Evolutionary conservation across 306 rosid genomes (phyloP).

Genomic region (Lupinus albus): DNA sequence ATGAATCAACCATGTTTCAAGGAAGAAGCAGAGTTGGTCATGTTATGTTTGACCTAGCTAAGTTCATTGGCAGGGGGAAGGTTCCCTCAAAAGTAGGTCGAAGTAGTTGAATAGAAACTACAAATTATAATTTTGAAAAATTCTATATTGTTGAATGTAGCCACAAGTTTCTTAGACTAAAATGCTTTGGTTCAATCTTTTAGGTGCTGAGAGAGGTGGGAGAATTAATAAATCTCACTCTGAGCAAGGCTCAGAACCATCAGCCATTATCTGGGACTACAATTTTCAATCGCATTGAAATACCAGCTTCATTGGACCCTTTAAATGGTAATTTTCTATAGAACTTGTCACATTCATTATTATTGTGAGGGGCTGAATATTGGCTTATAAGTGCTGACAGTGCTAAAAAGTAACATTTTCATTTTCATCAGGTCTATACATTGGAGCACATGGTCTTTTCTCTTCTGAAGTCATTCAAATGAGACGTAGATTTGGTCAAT

Average conservation of each 20-base stretch:
- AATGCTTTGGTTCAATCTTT: constrained; percentile 38
- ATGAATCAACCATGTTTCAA: constrained; percentile 59
- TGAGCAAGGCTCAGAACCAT: constrained; percentile 72
- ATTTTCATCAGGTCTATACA: constrained; percentile 71
- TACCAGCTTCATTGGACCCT: constrained; percentile 80
- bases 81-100: constrained; percentile 78
- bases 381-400: constrained; percentile 13
- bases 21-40: constrained; percentile 63
- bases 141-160: constrained; percentile 11
- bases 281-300: constrained; percentile 77
- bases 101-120: constrained; percentile 21
- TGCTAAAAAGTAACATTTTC: constrained; percentile 21
- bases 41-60: constrained; percentile 84
- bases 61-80: constrained; percentile 76
- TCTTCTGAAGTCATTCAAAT: constrained; percentile 86
- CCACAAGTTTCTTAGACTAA: constrained; percentile 27
- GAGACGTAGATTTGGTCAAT: constrained; percentile 77
- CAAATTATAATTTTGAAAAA: not conserved
- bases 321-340: constrained; percentile 68
- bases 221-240: constrained; percentile 74
- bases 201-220: constrained; percentile 94
- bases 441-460: constrained; percentile 85
- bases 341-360: constrained; percentile 37
- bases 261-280: constrained; percentile 87
- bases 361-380: constrained; percentile 36